These are phyloP conservation scores for Pythium plurisporium DNA, from an alignment of 352 stramenopile genomes.

Conservation along the genomic window DNA sequence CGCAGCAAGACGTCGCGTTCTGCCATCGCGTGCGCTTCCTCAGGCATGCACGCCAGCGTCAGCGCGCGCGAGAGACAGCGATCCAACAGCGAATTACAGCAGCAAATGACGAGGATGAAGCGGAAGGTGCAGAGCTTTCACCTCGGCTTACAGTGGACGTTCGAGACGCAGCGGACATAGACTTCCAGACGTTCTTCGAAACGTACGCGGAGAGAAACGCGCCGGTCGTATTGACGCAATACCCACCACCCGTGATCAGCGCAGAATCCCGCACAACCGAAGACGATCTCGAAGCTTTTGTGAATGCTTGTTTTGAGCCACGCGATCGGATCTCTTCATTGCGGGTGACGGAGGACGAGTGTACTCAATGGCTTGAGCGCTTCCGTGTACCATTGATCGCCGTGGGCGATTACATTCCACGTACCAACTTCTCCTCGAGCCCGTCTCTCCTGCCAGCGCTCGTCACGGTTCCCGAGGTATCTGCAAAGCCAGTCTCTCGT, in stretches of 20 bases:
- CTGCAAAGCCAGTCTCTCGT: too few relatives aligned
- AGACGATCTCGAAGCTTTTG: constrained; percentile 9
- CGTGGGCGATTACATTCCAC: constrained; percentile 64
- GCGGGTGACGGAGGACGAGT: constrained; percentile 27
- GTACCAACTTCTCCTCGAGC: constrained; percentile 37
- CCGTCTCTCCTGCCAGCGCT: constrained; percentile 33
- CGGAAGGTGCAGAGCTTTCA: too few relatives aligned
- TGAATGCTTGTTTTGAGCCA: constrained; percentile 22
- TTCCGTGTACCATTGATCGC: constrained; percentile 55
- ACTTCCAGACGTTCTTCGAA: constrained; percentile 66
- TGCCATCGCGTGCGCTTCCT: constrained; percentile 56
- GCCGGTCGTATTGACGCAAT: constrained; percentile 31
- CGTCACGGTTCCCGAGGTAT: not conserved
- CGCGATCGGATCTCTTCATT: constrained; percentile 11
- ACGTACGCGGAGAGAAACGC: constrained; percentile 31
- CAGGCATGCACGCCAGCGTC: constrained; percentile 34
- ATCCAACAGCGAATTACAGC: not conserved
- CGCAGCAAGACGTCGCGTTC: constrained; percentile 7
- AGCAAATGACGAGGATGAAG: too few relatives aligned
- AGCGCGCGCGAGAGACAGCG: constrained; percentile 4
- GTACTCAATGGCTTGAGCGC: constrained; percentile 26
- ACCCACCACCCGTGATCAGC: not conserved
- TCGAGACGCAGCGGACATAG: constrained; percentile 21
- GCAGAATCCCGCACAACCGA: too few relatives aligned
- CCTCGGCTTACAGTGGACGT: constrained; percentile 18